Evolutionary conservation across 2,329 filamentous ascomycete species (phyloP).

Genomic region (Falciphora oryzae): DNA sequence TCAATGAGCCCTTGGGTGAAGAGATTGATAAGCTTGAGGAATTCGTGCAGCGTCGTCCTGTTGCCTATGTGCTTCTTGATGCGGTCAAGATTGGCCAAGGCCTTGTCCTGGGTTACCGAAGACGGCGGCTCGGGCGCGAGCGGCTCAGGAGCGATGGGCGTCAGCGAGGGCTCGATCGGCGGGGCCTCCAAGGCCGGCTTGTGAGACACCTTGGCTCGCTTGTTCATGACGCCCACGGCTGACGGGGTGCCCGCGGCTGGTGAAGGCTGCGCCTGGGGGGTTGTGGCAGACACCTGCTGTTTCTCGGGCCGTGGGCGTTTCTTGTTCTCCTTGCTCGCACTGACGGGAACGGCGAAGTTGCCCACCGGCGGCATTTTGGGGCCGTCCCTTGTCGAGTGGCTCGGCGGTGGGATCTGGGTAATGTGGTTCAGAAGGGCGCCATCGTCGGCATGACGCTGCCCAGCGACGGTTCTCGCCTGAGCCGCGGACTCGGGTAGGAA

Average conservation of each 20-base stretch:
- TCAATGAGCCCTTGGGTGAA: constrained; percentile 93
- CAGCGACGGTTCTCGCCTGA: constrained; percentile 49
- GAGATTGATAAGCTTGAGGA: constrained; percentile 93
- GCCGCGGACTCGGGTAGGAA: constrained; percentile 84
- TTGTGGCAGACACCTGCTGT: constrained; percentile 23
- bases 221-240: constrained; percentile 30
- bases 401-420: constrained; percentile 50
- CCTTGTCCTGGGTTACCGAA: constrained; percentile 66
- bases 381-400: constrained; percentile 44
- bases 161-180: constrained; percentile 76
- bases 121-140: constrained; percentile 57
- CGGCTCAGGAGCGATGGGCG: constrained; percentile 82
- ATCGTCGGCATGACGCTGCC: constrained; percentile 61
- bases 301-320: constrained; percentile 68
- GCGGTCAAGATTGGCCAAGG: constrained; percentile 89
- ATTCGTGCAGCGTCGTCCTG: constrained; percentile 88
- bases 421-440: constrained; percentile 41
- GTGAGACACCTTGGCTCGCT: constrained; percentile 72
- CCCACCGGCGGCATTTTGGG: constrained; percentile 89
- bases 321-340: constrained; percentile 83
- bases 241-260: constrained; percentile 31
- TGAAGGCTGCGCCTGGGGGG: constrained; percentile 3
- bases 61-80: constrained; percentile 96
- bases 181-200: constrained; percentile 55
- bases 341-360: constrained; percentile 79